Conservation (phyloP, 441 rosid species). For the Populus hybrid region DNA sequence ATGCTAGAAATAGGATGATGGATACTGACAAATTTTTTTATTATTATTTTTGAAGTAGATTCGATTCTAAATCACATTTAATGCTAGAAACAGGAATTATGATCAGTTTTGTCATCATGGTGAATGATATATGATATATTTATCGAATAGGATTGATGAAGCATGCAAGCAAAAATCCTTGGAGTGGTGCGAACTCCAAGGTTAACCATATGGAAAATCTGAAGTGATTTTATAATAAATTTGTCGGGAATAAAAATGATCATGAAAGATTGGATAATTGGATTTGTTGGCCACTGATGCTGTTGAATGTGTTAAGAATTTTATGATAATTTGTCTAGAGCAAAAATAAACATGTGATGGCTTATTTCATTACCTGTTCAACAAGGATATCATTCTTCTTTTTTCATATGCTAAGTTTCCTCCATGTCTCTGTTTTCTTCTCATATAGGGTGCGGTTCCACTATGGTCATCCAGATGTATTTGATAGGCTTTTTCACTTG, state of each 20-base stretch:
- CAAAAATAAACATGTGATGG: no score
- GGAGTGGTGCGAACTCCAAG: background rate
- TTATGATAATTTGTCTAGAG: no score
- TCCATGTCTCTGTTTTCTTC: slow-evolving; percentile 7
- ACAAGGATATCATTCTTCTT: background rate
- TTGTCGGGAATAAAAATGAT: background rate
- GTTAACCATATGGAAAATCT: background rate
- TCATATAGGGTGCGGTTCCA: slow-evolving; percentile 93
- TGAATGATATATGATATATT: background rate
- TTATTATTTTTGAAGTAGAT: background rate
- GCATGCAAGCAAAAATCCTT: background rate
- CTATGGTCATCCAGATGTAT: slow-evolving; percentile 99
- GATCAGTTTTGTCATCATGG: background rate
- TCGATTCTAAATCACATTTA: background rate
- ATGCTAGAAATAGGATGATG: background rate
- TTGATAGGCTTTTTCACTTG: slow-evolving; percentile 95
- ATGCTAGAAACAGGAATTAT: background rate
- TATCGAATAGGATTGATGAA: background rate
- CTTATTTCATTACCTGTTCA: background rate
- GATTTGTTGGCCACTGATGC: background rate
- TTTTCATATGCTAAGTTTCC: slow-evolving; percentile 4
- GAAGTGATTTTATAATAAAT: background rate
- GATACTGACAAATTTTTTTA: background rate
- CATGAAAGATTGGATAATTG: background rate
- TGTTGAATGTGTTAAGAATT: background rate